Conservation (phyloP, 805 yeast species). For the Saturnispora gosingensis region DNA sequence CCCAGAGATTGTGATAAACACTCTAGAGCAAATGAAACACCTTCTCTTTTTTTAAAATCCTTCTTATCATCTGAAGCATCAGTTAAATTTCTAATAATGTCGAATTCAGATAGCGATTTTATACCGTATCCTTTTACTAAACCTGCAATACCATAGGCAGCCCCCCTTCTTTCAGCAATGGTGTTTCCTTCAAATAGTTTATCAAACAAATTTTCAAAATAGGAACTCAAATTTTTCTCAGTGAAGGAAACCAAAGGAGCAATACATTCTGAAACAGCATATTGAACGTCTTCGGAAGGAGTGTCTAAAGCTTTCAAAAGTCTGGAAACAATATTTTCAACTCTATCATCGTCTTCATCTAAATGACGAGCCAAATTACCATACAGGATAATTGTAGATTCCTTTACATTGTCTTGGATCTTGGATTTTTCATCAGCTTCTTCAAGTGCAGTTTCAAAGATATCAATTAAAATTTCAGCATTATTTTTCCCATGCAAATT, state of each 20-base stretch:
- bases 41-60: constrained; percentile 65
- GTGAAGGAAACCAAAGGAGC: constrained; percentile 69
- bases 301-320: constrained; percentile 69
- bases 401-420: constrained; percentile 55
- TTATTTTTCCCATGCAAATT: constrained; percentile 51
- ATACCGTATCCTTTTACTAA: constrained; percentile 86
- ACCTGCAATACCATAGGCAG: constrained; percentile 95
- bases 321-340: constrained; percentile 55
- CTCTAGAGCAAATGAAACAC: constrained; percentile 80
- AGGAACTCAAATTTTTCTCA: constrained; percentile 38
- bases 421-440: constrained; percentile 39
- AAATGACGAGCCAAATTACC: constrained; percentile 89
- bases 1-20: constrained; percentile 73
- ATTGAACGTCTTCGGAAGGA: constrained; percentile 85
- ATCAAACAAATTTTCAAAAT: constrained; percentile 50
- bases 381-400: constrained; percentile 75
- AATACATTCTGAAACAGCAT: constrained; percentile 76
- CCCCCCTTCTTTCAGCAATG: constrained; percentile 67
- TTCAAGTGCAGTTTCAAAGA: constrained; percentile 64
- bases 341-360: constrained; percentile 53
- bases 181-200: constrained; percentile 46
- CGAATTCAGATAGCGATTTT: constrained; percentile 62
- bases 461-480: constrained; percentile 68
- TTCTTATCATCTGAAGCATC: constrained; percentile 86
- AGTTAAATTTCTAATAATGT: constrained; percentile 61